These are phyloP conservation scores for Plasmodium vinckei DNA, from an alignment of 169 alveolate species.

Conservation along the genomic window DNA sequence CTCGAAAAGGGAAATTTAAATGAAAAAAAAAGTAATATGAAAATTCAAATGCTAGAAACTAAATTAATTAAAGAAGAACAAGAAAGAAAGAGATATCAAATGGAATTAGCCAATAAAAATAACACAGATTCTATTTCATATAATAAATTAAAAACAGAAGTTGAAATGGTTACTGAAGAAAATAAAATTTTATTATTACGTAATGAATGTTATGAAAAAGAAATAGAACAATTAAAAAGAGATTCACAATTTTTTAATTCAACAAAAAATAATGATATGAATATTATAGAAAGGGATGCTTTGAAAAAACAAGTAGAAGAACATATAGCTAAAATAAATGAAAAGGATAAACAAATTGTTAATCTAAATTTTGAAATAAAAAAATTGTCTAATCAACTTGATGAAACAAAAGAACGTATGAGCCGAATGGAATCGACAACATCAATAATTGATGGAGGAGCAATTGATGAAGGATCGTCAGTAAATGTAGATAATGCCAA, in stretches of 20 bases:
- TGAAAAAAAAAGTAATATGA: conserved; percentile 33
- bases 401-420: neutral
- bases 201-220: conserved; percentile 26
- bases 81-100: conserved; percentile 6
- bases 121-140: neutral
- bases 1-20: conserved; percentile 13
- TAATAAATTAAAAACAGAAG: conserved; percentile 38
- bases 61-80: conserved; percentile 10
- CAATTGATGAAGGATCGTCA: too few species aligned
- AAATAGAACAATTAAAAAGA: conserved; percentile 28
- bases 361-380: conserved; percentile 24
- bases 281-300: conserved; percentile 37
- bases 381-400: conserved; percentile 23
- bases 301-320: conserved; percentile 27
- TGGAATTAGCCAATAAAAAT: conserved; percentile 3
- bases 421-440: neutral
- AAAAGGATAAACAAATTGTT: conserved; percentile 44
- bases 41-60: neutral
- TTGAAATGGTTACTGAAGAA: conserved; percentile 40
- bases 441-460: too few species aligned
- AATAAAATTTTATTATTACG: conserved; percentile 14
- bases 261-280: conserved; percentile 54
- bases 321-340: conserved; percentile 13
- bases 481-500: too few species aligned
- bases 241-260: conserved; percentile 24